Percentiles rank a stretch among this genome's conserved stretches.
Conservation (phyloP, 2,329 filamentous ascomycete genomes). For the Sphaceloma murrayae region DNA sequence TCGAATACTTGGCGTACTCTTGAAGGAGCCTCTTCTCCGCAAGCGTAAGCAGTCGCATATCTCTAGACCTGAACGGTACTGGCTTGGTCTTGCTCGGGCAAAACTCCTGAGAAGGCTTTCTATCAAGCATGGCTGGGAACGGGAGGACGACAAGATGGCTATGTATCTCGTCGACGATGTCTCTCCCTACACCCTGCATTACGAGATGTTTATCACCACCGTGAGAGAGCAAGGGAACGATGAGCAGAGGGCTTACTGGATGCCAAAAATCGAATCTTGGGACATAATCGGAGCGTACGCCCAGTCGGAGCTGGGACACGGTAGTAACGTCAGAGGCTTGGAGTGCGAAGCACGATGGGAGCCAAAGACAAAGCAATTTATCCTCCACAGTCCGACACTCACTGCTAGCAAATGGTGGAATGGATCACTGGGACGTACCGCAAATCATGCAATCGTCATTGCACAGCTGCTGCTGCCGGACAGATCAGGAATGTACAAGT, state of each 20-base stretch:
- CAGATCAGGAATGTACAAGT: slow-evolving; percentile 29
- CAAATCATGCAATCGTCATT: slow-evolving; percentile 47
- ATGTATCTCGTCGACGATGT: slow-evolving; percentile 47
- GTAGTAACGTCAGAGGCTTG: slow-evolving; percentile 43
- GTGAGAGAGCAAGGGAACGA: slow-evolving; percentile 42
- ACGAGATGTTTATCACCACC: slow-evolving; percentile 45
- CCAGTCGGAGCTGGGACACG: slow-evolving; percentile 45
- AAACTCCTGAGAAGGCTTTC: slow-evolving; percentile 41
- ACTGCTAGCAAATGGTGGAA: slow-evolving; percentile 50
- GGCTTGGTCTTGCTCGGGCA: slow-evolving; percentile 43
- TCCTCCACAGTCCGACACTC: slow-evolving; percentile 43
- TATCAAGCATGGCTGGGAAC: slow-evolving; percentile 39
- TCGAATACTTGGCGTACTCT: slow-evolving; percentile 37
- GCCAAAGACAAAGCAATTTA: slow-evolving; percentile 36
- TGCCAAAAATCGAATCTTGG: slow-evolving; percentile 41
- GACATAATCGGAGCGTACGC: slow-evolving; percentile 45
- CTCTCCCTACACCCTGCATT: slow-evolving; percentile 44
- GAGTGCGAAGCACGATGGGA: slow-evolving; percentile 43
- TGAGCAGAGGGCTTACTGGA: slow-evolving; percentile 41
- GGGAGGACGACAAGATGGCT: slow-evolving; percentile 43
- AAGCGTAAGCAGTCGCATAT: slow-evolving; percentile 44
- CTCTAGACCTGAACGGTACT: slow-evolving; percentile 43
- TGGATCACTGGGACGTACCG: slow-evolving; percentile 43
- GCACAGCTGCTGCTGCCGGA: slow-evolving; percentile 41
- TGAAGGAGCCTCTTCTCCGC: slow-evolving; percentile 40